Percentiles rank a stretch among this genome's conserved stretches.
These are phyloP conservation scores for Emmonsia crescens DNA, from an alignment of 2,329 filamentous ascomycete genomes.

Conservation along the genomic window DNA sequence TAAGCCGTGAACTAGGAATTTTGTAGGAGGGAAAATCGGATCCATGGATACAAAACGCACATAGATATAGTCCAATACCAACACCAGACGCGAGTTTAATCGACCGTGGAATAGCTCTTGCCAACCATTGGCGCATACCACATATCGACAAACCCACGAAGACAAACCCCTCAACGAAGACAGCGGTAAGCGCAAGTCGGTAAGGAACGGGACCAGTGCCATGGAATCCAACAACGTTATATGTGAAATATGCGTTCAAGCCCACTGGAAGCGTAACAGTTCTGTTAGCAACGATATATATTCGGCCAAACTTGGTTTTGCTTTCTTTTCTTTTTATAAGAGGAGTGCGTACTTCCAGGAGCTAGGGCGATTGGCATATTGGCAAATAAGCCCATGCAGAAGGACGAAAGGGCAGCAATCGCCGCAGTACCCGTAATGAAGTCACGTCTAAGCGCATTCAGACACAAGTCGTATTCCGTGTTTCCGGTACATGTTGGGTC, in stretches of 20 bases:
- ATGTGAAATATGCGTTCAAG: constrained; percentile 79
- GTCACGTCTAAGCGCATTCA: constrained; percentile 58
- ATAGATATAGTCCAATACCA: constrained; percentile 71
- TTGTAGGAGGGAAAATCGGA: neutral
- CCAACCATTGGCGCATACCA: constrained; percentile 79
- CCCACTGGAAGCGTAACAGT: constrained; percentile 45
- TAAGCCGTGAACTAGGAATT: neutral
- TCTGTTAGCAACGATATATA: constrained; percentile 1
- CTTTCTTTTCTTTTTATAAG: neutral
- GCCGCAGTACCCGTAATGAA: constrained; percentile 76
- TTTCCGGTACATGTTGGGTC: constrained; percentile 41
- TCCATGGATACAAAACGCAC: constrained; percentile 6
- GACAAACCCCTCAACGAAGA: constrained; percentile 79
- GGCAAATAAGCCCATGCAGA: constrained; percentile 72
- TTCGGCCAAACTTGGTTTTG: neutral
- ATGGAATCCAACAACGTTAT: constrained; percentile 66
- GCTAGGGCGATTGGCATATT: constrained; percentile 67
- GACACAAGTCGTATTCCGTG: constrained; percentile 34
- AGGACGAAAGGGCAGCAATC: constrained; percentile 66
- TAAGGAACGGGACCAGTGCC: constrained; percentile 65
- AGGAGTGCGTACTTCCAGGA: constrained; percentile 45
- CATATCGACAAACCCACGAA: constrained; percentile 71
- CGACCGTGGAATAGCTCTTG: constrained; percentile 67
- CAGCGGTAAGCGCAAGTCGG: constrained; percentile 65
- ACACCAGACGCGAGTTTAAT: constrained; percentile 82